Conservation (phyloP, 495 filamentous ascomycete species). For the Neurospora discreta region DNA sequence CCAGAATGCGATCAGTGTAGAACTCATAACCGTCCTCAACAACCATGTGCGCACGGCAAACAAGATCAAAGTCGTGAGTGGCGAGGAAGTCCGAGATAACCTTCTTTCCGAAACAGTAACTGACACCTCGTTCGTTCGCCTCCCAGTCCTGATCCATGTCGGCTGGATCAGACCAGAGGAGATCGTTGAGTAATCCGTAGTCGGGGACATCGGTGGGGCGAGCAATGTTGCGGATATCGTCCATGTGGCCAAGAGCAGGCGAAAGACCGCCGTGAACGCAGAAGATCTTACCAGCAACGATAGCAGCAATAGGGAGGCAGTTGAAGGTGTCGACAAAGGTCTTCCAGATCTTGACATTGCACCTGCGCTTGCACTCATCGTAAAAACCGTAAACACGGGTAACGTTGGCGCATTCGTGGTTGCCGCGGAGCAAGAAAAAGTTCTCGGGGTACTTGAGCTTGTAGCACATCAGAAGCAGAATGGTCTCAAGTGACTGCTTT, state of each 20-base stretch:
- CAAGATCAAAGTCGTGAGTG: conserved; percentile 91
- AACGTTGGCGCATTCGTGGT: conserved; percentile 98
- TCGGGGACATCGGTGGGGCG: conserved; percentile 96
- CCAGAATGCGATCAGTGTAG: conserved; percentile 88
- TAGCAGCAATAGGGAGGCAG: conserved; percentile 85
- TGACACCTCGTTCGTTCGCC: conserved; percentile 91
- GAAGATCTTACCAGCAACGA: conserved; percentile 97
- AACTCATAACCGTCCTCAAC: conserved; percentile 99
- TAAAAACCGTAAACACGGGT: conserved; percentile 98
- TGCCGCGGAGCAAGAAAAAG: conserved; percentile 93
- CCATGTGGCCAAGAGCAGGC: conserved; percentile 88
- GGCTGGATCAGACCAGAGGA: conserved; percentile 95
- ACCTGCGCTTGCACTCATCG: conserved; percentile 95
- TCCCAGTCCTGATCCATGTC: conserved; percentile 99
- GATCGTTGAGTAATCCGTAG: conserved; percentile 90
- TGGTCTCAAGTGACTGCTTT: conserved; percentile 95
- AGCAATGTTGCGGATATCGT: conserved; percentile 93
- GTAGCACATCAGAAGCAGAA: conserved; percentile 90
- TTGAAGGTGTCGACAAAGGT: conserved; percentile 98
- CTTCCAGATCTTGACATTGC: conserved; percentile 99
- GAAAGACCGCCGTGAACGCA: conserved; percentile 96
- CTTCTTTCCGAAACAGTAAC: conserved; percentile 97
- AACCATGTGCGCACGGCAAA: conserved; percentile 98
- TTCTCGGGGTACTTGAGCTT: conserved; percentile 99
- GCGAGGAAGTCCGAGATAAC: conserved; percentile 96